Evolutionary conservation across 2,329 filamentous ascomycete species (phyloP), one percentile per base, ranked within the genome.

Genomic region (Arthrobotrys conoides): DNA sequence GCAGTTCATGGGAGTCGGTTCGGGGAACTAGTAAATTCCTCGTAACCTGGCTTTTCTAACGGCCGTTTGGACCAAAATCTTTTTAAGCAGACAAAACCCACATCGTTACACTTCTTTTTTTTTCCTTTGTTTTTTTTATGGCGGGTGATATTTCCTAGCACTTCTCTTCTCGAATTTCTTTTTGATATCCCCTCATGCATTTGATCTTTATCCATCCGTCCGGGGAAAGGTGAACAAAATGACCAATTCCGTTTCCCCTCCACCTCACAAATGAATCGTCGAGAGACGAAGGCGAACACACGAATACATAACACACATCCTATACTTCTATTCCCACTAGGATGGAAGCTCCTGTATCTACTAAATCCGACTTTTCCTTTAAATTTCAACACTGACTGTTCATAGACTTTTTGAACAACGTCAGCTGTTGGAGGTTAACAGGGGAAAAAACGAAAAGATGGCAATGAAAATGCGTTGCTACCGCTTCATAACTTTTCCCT

Each of bases 1-100:
- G 75, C 75, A 78, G 64, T 78, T 78, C 55, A 78, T 78, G 75
- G 75, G 75, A 78, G 68, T 78, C 68, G 75, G 75, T 16, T 46
- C 75, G 30, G 75, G 75, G 20, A 78, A 78, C 22, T 78, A 78
- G 75, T 67, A 72, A 36, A 38, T 65, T 44, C 48, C 44, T 22
- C 22, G 24, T 30, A 5, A 14, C 24, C 30, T 71, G 55, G 30
- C 18, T 63, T 44, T 41, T 20, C 64, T 10, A 18, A 71, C 38
- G 2, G 55, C 46, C 27, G 20, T 44, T 20, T 36, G 24, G 22
- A 44, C 12, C 8, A 12, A 22, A 24, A 30, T 36, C 20, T 41
- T 63, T 77, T 49, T 46, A 14, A 27, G 36, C 36, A 38, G 2
- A 36, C 12, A 18, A 61, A 61, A 61, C 44, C 30, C 27, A 44